A percentile compares a stretch with the other conserved stretches of the same genome.
Evolutionary conservation across 1,139 yeast genomes (phyloP).

Genomic region (Candida gigantensis): DNA sequence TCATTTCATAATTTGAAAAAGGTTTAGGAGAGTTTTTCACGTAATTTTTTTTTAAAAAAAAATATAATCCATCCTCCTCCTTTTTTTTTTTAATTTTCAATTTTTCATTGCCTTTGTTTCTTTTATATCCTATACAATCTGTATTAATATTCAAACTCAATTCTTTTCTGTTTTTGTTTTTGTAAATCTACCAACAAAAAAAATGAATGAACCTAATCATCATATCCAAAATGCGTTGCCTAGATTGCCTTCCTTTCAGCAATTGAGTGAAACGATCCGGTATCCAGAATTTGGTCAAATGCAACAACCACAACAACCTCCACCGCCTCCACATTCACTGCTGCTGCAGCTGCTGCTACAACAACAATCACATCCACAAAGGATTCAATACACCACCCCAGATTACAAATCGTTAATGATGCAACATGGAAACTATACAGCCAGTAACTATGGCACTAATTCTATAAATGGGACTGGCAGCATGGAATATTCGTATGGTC

Average conservation of each 20-base stretch:
- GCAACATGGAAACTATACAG: neutral
- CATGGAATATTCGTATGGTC: slow-evolving; percentile 12
- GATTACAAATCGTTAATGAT: slow-evolving; percentile 1
- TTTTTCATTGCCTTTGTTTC: neutral
- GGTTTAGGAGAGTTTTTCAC: too few relatives aligned
- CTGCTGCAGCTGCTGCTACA: slow-evolving; percentile 1
- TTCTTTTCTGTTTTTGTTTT: neutral
- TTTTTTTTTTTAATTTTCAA: neutral
- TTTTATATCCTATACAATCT: too few relatives aligned
- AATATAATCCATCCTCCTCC: too few relatives aligned
- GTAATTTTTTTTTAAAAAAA: neutral
- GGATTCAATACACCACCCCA: slow-evolving; percentile 2
- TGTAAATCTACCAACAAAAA: neutral
- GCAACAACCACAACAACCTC: slow-evolving; percentile 1
- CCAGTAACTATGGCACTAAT: neutral
- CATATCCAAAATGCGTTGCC: slow-evolving; percentile 12
- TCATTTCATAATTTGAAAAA: too few relatives aligned
- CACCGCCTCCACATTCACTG: too few relatives aligned
- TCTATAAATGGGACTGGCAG: neutral
- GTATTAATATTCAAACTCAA: neutral
- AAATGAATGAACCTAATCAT: slow-evolving; percentile 11
- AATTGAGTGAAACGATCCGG: slow-evolving; percentile 15
- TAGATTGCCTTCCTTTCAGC: slow-evolving; percentile 18
- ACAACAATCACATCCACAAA: slow-evolving; percentile 2
- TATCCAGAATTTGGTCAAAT: slow-evolving; percentile 8